These are phyloP conservation scores for Penicillium occitanis DNA, from an alignment of 2,329 filamentous ascomycete species.

Conservation along the genomic window DNA sequence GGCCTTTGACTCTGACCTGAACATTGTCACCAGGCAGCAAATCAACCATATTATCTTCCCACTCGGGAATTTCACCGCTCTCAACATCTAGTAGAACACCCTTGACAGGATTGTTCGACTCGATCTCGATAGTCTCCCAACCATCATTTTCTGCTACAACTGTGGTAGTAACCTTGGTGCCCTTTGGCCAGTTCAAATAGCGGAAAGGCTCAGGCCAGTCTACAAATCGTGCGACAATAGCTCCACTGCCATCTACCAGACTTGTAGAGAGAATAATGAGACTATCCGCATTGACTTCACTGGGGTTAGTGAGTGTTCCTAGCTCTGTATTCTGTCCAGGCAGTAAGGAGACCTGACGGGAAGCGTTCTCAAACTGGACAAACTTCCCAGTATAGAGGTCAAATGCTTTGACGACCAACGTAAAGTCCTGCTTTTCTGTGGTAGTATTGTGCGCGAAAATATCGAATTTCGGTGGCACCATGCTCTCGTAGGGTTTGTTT, in stretches of 20 bases:
- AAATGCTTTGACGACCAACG: neutral
- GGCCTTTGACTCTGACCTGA: neutral
- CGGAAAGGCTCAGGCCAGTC: slow-evolving; percentile 11
- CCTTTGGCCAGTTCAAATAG: neutral
- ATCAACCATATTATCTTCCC: slow-evolving; percentile 15
- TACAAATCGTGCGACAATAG: neutral
- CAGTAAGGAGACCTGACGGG: neutral
- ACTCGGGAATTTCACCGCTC: neutral
- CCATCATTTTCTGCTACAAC: neutral
- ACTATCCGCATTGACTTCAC: neutral
- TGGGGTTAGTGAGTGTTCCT: neutral
- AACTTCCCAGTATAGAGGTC: neutral
- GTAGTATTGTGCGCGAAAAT: neutral
- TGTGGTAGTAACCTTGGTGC: neutral
- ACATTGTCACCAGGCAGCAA: slow-evolving; percentile 10
- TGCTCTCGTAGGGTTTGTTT: neutral
- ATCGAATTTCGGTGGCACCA: neutral
- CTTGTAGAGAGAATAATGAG: slow-evolving; percentile 7
- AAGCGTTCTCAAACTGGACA: neutral
- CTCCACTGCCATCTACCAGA: neutral
- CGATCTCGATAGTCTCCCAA: neutral
- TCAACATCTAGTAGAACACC: neutral
- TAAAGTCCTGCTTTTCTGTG: neutral
- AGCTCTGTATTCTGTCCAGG: neutral
- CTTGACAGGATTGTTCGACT: neutral